A percentile compares a stretch with the other conserved stretches of the same genome.
Evolutionary conservation across 1,284 basidiomycete species (phyloP).

Genomic region (Phellinidium pouzarii): DNA sequence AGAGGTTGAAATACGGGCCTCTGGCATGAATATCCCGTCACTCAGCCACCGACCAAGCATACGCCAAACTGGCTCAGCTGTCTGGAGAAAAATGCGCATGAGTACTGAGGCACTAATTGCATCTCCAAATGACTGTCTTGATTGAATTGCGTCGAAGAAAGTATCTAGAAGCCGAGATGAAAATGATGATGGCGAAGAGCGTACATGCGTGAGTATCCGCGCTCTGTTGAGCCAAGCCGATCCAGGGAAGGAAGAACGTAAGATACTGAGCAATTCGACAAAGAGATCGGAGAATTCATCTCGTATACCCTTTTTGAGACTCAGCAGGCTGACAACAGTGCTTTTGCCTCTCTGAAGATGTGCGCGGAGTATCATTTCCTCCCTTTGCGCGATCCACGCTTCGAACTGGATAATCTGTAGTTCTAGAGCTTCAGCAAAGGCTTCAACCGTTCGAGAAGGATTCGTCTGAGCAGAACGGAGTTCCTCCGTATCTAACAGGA

Average conservation of each 20-base stretch:
- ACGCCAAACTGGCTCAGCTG: constrained; percentile 66
- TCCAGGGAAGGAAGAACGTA: constrained; percentile 27
- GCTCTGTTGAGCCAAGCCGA: constrained; percentile 25
- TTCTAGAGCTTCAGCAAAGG: constrained; percentile 73
- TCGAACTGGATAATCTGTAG: constrained; percentile 52
- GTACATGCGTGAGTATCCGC: constrained; percentile 30
- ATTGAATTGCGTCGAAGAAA: constrained; percentile 48
- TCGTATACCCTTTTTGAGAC: constrained; percentile 51
- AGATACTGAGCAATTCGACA: constrained; percentile 43
- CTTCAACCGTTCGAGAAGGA: constrained; percentile 62
- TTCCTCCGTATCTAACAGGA: constrained; percentile 19
- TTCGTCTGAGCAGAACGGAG: constrained; percentile 22
- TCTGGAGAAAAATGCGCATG: constrained; percentile 53
- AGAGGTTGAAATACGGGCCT: constrained; percentile 23
- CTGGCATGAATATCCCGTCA: constrained; percentile 60
- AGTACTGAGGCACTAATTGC: constrained; percentile 45
- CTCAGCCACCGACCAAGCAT: constrained; percentile 70
- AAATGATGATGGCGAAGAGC: constrained; percentile 41
- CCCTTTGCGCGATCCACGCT: constrained; percentile 62
- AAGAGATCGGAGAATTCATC: constrained; percentile 54
- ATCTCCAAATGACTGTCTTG: constrained; percentile 52
- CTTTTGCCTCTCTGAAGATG: constrained; percentile 36
- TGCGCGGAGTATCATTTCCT: constrained; percentile 57
- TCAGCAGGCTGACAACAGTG: constrained; percentile 61
- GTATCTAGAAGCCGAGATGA: constrained; percentile 57